Base-by-base conservation (phyloP, 2,329 filamentous ascomycete genomes). In the Trichoderma semiorbis region DNA sequence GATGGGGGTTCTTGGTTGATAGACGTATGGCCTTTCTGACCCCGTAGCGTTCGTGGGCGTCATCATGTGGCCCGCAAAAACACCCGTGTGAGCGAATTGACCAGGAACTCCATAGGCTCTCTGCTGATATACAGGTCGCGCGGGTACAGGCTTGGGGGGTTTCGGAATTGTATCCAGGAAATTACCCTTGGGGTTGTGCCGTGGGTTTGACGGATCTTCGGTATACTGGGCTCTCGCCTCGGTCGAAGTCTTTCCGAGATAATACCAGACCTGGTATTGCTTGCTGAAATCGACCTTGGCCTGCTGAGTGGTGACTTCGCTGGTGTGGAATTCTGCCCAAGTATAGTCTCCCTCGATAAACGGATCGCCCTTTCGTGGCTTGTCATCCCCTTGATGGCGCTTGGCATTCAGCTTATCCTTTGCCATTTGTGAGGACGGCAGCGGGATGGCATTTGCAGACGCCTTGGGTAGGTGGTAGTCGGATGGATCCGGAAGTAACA, bases 211-310 rank as follows among this genome's bases (percentile, higher is more conserved):
- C 57, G 87, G 89, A 81, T 97, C 90, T 77, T 96, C 93, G 5
- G 95, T 97, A 82, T 96, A 99, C 79, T 97, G 94, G 30, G 94
- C 91, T 80, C 91, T 94, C 69, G 94, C 92, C 78, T 98, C 95
- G 7, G 95, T 98, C 26, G 95, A 98, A 24, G 88, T 89, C 79
- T 90, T 90, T 36, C 93, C 93, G 73, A 99, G 86, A 80, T 98
- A 98, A 82, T 94, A 89, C 93, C 95, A 98, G 21, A 97, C 81
- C 78, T 93, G 91, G 73, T 95, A 88, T 18, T 90, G 86, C 79
- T 92, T 93, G 73, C 82, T 82, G 10, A 97, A 81, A 77, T 97
- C 90, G 72, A 97, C 84, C 81, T 91, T 92, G 78, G 85, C 86
- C 79, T 93, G 90, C 69, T 84, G 85, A 76, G 91, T 92, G 73